phyloP scores from a whole-genome alignment of 83 land plant genomes.

The Picea abies region DNA sequence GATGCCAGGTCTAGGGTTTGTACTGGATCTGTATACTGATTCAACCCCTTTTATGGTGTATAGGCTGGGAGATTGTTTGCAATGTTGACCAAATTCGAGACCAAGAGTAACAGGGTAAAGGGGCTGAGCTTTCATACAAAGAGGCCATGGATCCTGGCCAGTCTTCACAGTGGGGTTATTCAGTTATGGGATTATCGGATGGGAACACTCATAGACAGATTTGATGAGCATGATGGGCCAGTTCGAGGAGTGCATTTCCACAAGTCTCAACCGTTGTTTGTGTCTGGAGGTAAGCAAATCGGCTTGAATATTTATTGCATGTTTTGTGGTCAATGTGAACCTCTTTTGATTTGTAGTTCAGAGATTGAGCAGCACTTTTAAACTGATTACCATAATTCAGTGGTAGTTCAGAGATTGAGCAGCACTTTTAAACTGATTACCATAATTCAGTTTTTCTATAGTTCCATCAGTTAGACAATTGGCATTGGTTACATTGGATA shows the following conservation, averaged over 20 bases:
- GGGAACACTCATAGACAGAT: constrained; percentile 68
- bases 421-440: too few species aligned
- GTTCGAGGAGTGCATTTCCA: constrained; percentile 62
- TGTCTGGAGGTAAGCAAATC: constrained; percentile 62
- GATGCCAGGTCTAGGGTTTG: neutral
- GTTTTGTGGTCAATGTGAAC: neutral
- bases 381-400: too few species aligned
- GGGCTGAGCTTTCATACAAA: constrained; percentile 71
- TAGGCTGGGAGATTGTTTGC: constrained; percentile 16
- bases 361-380: too few species aligned
- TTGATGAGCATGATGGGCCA: constrained; percentile 77
- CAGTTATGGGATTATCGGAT: constrained; percentile 80
- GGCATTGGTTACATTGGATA: too few species aligned
- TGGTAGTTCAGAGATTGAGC: too few species aligned
- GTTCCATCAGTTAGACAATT: too few species aligned
- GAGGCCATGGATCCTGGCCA: too few species aligned
- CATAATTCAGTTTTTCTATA: too few species aligned
- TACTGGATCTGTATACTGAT: neutral
- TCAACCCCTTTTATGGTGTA: neutral
- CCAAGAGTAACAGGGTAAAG: constrained; percentile 59
- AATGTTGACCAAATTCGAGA: constrained; percentile 46
- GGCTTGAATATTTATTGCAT: neutral
- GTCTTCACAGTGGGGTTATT: constrained; percentile 43
- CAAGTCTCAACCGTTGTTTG: constrained; percentile 78
- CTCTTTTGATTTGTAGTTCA: neutral